Conservation (phyloP, 768 basidiomycete species). For the Boletus patriciae region DNA sequence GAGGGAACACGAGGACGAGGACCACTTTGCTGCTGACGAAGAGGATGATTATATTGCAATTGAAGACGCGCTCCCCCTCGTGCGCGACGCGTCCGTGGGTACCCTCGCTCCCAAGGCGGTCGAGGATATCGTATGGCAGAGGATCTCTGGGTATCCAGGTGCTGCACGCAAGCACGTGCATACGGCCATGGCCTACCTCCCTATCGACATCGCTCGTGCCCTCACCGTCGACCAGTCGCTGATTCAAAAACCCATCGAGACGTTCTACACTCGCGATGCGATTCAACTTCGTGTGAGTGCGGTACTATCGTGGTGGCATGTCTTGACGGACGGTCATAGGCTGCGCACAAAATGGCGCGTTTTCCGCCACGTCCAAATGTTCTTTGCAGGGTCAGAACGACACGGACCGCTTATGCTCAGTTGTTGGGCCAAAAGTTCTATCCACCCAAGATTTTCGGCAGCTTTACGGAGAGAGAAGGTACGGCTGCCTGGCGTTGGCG, state of each 20-base stretch:
- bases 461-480: slow-evolving; percentile 62
- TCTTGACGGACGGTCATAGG: slow-evolving; percentile 44
- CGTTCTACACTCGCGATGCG: slow-evolving; percentile 95
- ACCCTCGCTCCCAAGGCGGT: slow-evolving; percentile 64
- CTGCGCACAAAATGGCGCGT: slow-evolving; percentile 84
- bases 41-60: slow-evolving; percentile 53
- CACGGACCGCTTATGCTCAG: slow-evolving; percentile 93
- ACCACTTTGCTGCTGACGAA: slow-evolving; percentile 37
- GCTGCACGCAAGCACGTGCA: slow-evolving; percentile 70
- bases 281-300: slow-evolving; percentile 77
- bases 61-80: slow-evolving; percentile 61
- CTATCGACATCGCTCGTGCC: slow-evolving; percentile 74
- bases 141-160: slow-evolving; percentile 76
- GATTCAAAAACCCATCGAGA: slow-evolving; percentile 83
- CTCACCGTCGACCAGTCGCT: slow-evolving; percentile 63
- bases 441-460: slow-evolving; percentile 86
- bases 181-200: slow-evolving; percentile 73
- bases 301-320: background rate
- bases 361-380: slow-evolving; percentile 75
- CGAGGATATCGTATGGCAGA: slow-evolving; percentile 65
- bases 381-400: slow-evolving; percentile 69
- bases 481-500: slow-evolving; percentile 73
- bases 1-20: slow-evolving; percentile 54
- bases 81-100: slow-evolving; percentile 51
- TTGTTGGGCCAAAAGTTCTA: slow-evolving; percentile 88